These are phyloP conservation scores for Globisporangium viniferum DNA, from an alignment of 352 stramenopile species.

Conservation along the genomic window DNA sequence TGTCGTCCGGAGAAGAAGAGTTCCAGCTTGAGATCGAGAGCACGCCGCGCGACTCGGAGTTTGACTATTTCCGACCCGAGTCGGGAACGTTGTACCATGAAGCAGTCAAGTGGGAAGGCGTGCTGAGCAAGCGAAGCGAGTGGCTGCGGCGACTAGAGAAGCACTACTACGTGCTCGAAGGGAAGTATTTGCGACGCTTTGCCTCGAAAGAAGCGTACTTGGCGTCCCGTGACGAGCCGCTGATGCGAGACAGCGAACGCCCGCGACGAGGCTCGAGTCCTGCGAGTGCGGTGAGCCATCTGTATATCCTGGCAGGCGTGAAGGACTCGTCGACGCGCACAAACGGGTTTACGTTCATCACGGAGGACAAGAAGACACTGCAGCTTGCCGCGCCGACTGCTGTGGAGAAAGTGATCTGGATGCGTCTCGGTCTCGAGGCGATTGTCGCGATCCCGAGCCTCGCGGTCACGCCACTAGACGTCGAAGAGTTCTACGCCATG, in stretches of 20 bases:
- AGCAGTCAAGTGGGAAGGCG: constrained; percentile 80
- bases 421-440: constrained; percentile 77
- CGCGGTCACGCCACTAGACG: constrained; percentile 75
- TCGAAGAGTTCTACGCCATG: constrained; percentile 90
- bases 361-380: constrained; percentile 83
- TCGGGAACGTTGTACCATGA: constrained; percentile 76
- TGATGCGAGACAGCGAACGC: constrained; percentile 51
- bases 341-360: constrained; percentile 88
- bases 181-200: constrained; percentile 81
- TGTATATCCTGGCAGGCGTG: constrained; percentile 79
- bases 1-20: not conserved
- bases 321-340: constrained; percentile 79
- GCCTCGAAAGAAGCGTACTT: constrained; percentile 84
- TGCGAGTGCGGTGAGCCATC: constrained; percentile 52
- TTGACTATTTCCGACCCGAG: constrained; percentile 48
- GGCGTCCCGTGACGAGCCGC: constrained; percentile 67
- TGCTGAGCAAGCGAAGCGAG: constrained; percentile 75
- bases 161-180: constrained; percentile 85
- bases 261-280: constrained; percentile 37
- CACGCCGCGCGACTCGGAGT: constrained; percentile 18
- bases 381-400: constrained; percentile 71
- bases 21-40: constrained; percentile 14
- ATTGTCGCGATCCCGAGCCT: constrained; percentile 84
- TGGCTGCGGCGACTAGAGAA: constrained; percentile 81
- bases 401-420: constrained; percentile 88